Evolutionary conservation across 169 alveolate genomes (phyloP).

Genomic region (Cryptosporidium bovis): DNA sequence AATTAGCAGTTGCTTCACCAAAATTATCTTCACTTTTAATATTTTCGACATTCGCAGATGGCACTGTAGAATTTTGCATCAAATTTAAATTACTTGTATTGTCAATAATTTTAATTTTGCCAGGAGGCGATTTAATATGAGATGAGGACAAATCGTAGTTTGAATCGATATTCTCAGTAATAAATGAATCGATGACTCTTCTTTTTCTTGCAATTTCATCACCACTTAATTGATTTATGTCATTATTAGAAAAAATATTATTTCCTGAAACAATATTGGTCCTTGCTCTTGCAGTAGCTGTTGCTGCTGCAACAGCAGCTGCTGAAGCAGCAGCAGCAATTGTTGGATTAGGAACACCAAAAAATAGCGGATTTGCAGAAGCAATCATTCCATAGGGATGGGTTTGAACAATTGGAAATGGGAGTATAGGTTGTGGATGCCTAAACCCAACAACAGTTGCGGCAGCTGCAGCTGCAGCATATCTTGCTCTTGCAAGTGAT

Average conservation of each 20-base stretch:
- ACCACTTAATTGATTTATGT: neutral
- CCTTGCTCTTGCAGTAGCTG: slow-evolving; percentile 11
- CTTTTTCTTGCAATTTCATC: neutral
- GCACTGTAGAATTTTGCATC: neutral
- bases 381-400: slow-evolving; percentile 52
- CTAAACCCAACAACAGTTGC: slow-evolving; percentile 69
- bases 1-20: neutral
- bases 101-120: slow-evolving; percentile 33
- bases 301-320: slow-evolving; percentile 3
- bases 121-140: slow-evolving; percentile 29
- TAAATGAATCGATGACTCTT: slow-evolving; percentile 19
- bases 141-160: neutral
- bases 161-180: slow-evolving; percentile 14
- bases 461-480: slow-evolving; percentile 74
- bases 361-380: slow-evolving; percentile 45
- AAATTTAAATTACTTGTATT: neutral
- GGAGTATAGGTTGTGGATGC: slow-evolving; percentile 65
- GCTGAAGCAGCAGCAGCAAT: slow-evolving; percentile 39
- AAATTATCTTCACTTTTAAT: neutral
- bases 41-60: neutral
- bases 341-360: slow-evolving; percentile 52
- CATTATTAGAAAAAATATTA: neutral
- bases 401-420: slow-evolving; percentile 34
- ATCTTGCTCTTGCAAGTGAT: slow-evolving; percentile 68
- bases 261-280: neutral